These are phyloP conservation scores for Euphorbia lathyris DNA, from an alignment of 345 rosid species.

Conservation along the genomic window DNA sequence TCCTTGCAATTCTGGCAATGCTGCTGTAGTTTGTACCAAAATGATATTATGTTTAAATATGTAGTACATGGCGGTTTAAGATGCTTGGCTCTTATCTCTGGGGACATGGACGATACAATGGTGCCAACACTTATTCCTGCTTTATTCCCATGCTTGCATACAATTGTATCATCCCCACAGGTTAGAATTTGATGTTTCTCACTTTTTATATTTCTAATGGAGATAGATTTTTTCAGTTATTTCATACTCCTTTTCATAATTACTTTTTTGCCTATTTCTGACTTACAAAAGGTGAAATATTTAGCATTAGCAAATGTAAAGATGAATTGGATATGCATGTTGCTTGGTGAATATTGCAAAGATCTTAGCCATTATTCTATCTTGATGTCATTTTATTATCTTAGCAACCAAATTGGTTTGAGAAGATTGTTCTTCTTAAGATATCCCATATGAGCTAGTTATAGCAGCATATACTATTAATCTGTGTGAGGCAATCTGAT, in stretches of 20 bases:
- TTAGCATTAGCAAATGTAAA: not conserved
- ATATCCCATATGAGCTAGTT: too few relatives aligned
- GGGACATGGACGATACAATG: conserved; percentile 75
- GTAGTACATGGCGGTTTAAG: conserved; percentile 84
- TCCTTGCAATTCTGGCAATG: not conserved
- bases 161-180: conserved; percentile 76
- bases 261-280: not conserved
- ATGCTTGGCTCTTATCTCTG: conserved; percentile 81
- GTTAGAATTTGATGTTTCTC: conserved; percentile 37
- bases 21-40: conserved; percentile 15
- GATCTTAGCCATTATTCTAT: not conserved
- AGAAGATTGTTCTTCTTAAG: not conserved
- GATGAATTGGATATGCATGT: not conserved
- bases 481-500: too few relatives aligned
- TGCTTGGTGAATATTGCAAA: not conserved
- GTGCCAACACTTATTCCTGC: conserved; percentile 72
- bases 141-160: conserved; percentile 76
- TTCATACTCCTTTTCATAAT: not conserved
- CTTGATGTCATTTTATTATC: not conserved
- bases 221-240: conserved; percentile 3
- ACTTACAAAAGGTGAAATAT: not conserved
- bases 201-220: conserved; percentile 1
- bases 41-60: conserved; percentile 21
- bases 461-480: too few relatives aligned
- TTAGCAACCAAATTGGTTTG: not conserved